Base-by-base conservation (phyloP, 2,329 filamentous ascomycete species). In the Xylaria sp. region DNA sequence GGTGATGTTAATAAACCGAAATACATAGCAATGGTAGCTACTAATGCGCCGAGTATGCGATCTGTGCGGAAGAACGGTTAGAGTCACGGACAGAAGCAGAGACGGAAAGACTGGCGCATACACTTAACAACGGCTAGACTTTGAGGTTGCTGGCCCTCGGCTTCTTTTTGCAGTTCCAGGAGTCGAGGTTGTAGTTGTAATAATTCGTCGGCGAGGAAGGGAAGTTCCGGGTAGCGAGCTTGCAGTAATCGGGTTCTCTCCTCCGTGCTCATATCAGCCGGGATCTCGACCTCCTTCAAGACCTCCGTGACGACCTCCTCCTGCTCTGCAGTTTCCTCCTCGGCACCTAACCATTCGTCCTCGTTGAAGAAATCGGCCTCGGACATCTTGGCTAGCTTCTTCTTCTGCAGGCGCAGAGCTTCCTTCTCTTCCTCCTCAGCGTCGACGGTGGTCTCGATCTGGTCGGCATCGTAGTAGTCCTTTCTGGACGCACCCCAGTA, bases 321-420 rank as follows among this genome's bases (percentile, higher is more conserved):
- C 39, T 79, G 78, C 1, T 79, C 78, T 6, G 71, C 76, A 1
- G 77, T 77, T 19, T 79, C 78, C 13, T 78, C 79, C 2, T 80
- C 81, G 13, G 80, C 77, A 30, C 82, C 84, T 44, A 87, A 73
- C 94, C 93, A 97, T 66, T 95, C 92, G 48, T 85, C 83, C 70
- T 95, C 90, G 68, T 97, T 92, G 65, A 97, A 95, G 7, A 97
- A 99, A 72, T 99, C 94, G 46, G 89, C 89, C 66, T 95, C 92
- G 4, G 86, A 84, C 90, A 99, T 94, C 66, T 89, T 87, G 67
- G 91, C 83, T 23, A 97, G 75, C 71, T 94, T 93, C 80, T 96
- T 97, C 75, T 92, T 87, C 73, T 97, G 93, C 61, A 99, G 76
- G 63, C 91, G 82, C 73, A 88, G 87, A 2, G 93, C 94, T 73